Conservation (phyloP, 2,329 filamentous ascomycete species). For the Phialophora verrucosa region DNA sequence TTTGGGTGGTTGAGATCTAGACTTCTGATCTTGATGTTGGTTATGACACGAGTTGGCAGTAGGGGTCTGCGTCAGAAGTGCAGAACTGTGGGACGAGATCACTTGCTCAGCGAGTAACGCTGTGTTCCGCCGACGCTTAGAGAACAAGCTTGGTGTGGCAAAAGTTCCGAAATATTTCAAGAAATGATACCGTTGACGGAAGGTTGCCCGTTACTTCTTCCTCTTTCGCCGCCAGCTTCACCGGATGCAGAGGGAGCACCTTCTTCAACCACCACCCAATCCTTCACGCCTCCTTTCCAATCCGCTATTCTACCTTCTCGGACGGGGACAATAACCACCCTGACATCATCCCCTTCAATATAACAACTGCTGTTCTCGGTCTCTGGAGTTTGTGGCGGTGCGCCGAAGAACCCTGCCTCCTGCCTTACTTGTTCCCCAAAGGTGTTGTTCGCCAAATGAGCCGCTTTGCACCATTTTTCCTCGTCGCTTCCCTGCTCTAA, state of each 20-base stretch:
- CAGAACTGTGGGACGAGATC: neutral
- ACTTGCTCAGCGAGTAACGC: neutral
- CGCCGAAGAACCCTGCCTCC: slow-evolving; percentile 53
- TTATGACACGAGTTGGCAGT: neutral
- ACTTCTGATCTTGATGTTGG: slow-evolving; percentile 16
- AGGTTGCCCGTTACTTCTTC: slow-evolving; percentile 29
- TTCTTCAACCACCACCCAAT: slow-evolving; percentile 63
- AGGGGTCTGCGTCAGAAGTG: neutral
- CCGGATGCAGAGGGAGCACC: slow-evolving; percentile 34
- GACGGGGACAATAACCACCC: slow-evolving; percentile 85
- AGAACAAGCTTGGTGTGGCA: slow-evolving; percentile 2
- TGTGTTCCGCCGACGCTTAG: neutral
- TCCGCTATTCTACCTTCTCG: slow-evolving; percentile 86
- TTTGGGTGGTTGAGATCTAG: slow-evolving; percentile 16
- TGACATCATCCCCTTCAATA: slow-evolving; percentile 80
- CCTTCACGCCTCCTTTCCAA: slow-evolving; percentile 91
- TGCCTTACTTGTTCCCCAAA: slow-evolving; percentile 66
- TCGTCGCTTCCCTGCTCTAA: slow-evolving; percentile 76
- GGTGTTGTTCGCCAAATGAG: slow-evolving; percentile 90
- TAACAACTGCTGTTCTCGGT: slow-evolving; percentile 60
- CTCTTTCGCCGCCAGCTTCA: slow-evolving; percentile 20
- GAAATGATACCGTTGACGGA: slow-evolving; percentile 34
- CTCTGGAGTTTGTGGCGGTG: slow-evolving; percentile 44
- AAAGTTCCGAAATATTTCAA: slow-evolving; percentile 21
- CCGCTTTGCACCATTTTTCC: slow-evolving; percentile 80